Base-by-base conservation (phyloP, 257 asterid species). In the Perilla frutescens region DNA sequence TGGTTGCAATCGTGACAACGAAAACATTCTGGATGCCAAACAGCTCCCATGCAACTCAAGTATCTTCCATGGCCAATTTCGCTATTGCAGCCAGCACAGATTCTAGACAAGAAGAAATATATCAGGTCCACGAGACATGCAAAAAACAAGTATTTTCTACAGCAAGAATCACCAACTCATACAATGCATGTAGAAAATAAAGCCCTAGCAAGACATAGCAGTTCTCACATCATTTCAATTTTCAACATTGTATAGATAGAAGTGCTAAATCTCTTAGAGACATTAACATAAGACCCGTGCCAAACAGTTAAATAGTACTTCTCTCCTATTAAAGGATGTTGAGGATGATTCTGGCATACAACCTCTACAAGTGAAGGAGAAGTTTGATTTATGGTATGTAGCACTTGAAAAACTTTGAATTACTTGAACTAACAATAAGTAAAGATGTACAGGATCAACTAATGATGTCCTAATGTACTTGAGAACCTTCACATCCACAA, bases 21-120 rank as follows among this genome's bases (percentile, higher is more conserved):
- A 55, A 95, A 95, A 77, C 99, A 95, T 74, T 90, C 99, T n/a
- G 99, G 98, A 86, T 95, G 99, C 99, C 99, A 95, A 70, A 88
- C 85, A 72, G 88, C 87, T 56, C 91, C 98, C 98, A 95, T 87
- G 91, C 98, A 90, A 77, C 93, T 92, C 82, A 92, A 86, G 71
- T 81, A 95, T 79, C 97, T 84, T 56, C 98, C 99, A 31, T 87
- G 96, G 3, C 99, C 99, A 63, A 95, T 85, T 81, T 95, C 99
- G 51, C 89, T 78, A 62, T 87, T 84, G 84, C 99, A 95, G 62
- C 98, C 97, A 60, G 94, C 97, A 87, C 99, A 92, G 8, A 84
- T 80, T 89, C 99, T 94, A 73, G 73, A 81, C 67, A 82, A 62
- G 8, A 26, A 49, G 45, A 57, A 77, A 43, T 49, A 53, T 14